Evolutionary conservation across 2,329 filamentous ascomycete genomes (phyloP).

Genomic region (Phyllosticta capitalensis): DNA sequence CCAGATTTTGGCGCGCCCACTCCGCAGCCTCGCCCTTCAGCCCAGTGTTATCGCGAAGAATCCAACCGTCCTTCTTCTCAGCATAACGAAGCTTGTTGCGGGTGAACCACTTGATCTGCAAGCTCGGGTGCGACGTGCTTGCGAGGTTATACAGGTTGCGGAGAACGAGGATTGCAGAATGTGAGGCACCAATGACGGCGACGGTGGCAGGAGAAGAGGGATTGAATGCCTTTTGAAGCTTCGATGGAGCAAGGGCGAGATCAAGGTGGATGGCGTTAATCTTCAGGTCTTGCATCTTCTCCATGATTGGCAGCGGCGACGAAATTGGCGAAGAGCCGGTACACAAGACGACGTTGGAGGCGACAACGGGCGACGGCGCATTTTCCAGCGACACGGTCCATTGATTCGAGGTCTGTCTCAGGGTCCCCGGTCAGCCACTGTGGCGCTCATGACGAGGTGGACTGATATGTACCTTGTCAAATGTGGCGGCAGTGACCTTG

Average conservation of each 20-base stretch:
- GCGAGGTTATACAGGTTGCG: conserved; percentile 50
- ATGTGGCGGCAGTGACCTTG: conserved; percentile 30
- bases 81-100: conserved; percentile 52
- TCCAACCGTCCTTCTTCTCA: conserved; percentile 53
- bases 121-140: conserved; percentile 40
- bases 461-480: conserved; percentile 21
- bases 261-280: conserved; percentile 45
- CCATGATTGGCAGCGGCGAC: conserved; percentile 32
- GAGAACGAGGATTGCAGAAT: conserved; percentile 54
- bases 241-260: conserved; percentile 44
- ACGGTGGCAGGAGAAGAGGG: conserved; percentile 33
- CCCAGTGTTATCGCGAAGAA: conserved; percentile 55
- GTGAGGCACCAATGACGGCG: conserved; percentile 52
- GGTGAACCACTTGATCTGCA: conserved; percentile 53
- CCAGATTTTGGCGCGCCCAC: conserved; percentile 50
- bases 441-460: background rate
- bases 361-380: conserved; percentile 26
- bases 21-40: conserved; percentile 52
- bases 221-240: conserved; percentile 35
- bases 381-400: conserved; percentile 29
- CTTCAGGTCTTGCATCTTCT: conserved; percentile 19
- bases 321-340: conserved; percentile 47
- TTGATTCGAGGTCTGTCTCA: conserved; percentile 17
- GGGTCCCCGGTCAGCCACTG: background rate
- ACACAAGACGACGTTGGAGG: conserved; percentile 45